Base-by-base conservation (phyloP, 345 rosid species). In the Populus tremula region DNA sequence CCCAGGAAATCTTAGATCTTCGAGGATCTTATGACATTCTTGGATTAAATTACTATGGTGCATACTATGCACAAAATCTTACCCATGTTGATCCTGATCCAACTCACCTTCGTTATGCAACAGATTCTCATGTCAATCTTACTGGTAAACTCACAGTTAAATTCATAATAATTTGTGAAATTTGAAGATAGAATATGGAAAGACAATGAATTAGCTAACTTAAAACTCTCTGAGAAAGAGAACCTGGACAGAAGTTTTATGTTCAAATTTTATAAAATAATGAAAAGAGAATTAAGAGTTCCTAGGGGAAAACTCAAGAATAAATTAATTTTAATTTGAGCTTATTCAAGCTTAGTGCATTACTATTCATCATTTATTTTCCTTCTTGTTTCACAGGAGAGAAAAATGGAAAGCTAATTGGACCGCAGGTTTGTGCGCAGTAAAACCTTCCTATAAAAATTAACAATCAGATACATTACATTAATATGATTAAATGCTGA, bases 21-120 rank as follows among this genome's bases (percentile, higher is more conserved):
- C 71, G 64, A 64, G 63, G 50, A 36, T 77, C 80, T 23, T 70
- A 56, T 35, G 80, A 77, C 47, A 63, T 71, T 65, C n/a, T 77
- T 11, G 80, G 80, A 12, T 4, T 77, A 21, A 71, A 77, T 16
- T 71, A 77, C 33, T 77, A 77, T 21, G 33, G 74, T 29, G 54
- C 76, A 62, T 21, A 21, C 31, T 77, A 77, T 65, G 80, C 70
- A 2, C 12, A 35, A 23, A 70, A 77, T 35, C 45, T 23, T 36
- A 14, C 43, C 10, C 12, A 29, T 21, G 50, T 16, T 8, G 75
- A 70, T 43, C 69, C 72, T 16, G 63, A 67, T 63, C 69, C 59
- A 6, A 25, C 18, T n/a, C 38, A 7, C 12, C 16, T 29, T 23
- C 21, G 62, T 45, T 71, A 39, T n/a, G 16, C 13, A 23, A 75